phyloP scores from a whole-genome alignment of 2,329 filamentous ascomycete species.

The Endocalyx cinctus region DNA sequence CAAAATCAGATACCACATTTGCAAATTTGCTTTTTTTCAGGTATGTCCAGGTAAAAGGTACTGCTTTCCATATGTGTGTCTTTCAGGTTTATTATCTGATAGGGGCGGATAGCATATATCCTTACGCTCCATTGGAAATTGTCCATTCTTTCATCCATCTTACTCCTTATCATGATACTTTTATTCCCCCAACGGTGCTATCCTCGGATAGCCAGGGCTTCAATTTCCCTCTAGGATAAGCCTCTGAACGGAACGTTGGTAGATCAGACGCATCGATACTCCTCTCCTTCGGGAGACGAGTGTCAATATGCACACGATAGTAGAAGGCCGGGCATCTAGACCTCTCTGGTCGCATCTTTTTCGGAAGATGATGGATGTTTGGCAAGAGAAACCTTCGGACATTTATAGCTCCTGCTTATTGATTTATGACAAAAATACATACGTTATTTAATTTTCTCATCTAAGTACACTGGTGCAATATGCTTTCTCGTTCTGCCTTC shows the following conservation, averaged over 20 bases:
- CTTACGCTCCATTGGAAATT: too few species aligned
- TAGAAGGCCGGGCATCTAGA: constrained; percentile 30
- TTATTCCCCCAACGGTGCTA: constrained; percentile 64
- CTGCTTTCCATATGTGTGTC: not conserved
- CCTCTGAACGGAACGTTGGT: constrained; percentile 83
- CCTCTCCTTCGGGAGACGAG: constrained; percentile 21
- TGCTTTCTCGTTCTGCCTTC: too few species aligned
- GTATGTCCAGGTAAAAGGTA: not conserved
- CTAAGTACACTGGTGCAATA: too few species aligned
- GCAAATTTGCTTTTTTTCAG: constrained; percentile 5
- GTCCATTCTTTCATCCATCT: constrained; percentile 12
- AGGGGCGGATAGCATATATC: not conserved
- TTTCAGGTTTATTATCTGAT: not conserved
- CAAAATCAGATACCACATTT: constrained; percentile 20
- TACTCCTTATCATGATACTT: constrained; percentile 2
- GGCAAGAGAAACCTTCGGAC: constrained; percentile 36
- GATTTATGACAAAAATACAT: too few species aligned
- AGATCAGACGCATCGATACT: too few species aligned
- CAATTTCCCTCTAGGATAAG: constrained; percentile 60
- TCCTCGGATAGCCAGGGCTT: constrained; percentile 68
- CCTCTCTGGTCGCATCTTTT: constrained; percentile 19
- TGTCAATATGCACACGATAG: constrained; percentile 27
- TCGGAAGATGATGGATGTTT: constrained; percentile 24
- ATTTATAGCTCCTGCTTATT: too few species aligned
- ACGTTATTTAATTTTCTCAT: too few species aligned